Base-by-base conservation (phyloP, 1,139 yeast species). In the Candida smagusa region DNA sequence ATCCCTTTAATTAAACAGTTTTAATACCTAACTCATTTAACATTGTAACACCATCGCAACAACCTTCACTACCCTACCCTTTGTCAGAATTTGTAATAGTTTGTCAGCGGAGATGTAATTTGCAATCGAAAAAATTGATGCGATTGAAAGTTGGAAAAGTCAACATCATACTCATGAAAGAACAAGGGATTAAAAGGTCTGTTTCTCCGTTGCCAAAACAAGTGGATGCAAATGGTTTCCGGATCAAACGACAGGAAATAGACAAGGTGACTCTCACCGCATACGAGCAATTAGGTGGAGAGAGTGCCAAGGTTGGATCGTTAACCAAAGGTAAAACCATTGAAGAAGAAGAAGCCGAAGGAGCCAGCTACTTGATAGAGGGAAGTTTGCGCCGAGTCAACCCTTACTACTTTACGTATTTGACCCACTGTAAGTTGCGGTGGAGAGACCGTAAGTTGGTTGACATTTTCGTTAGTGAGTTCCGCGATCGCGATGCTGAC, bases 401-500 rank as follows among this genome's bases (percentile, higher is more conserved):
- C 1, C 97, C 98, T 0, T 94, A 92, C 56, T 85, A 74, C 54
- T 92, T 79, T 64, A 89, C 95, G 0, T 90, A 92, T 55, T 68
- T 87, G 58, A 92, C 99, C 0, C 87, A 84, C 55, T 90, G 97
- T 61, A 94, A 94, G 58, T 65, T 77, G 55, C 72, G 99, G 50
- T 94, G 99, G 99, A 72, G 92, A 50, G 94, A 84, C 52, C 68
- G 87, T 11, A 79, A 79, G 28, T 61, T 94, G 34, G 49, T 88
- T 12, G 97, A 92, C 41, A 78, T 94, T 4, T 92, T 94, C 52
- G 67, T 80, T 2, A 72, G 74, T 27, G 99, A 94, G 57, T 94
- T 94, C 54, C 68, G 98, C 42, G 95, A 90, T 52, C 71, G 87
- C 40, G 81, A 83, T 12, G 77, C 78, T 23, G 77, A 72, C 9